These are phyloP conservation scores for Herpetomonas samuelpessoai DNA, from an alignment of 208 protist genomes.

Conservation along the genomic window DNA sequence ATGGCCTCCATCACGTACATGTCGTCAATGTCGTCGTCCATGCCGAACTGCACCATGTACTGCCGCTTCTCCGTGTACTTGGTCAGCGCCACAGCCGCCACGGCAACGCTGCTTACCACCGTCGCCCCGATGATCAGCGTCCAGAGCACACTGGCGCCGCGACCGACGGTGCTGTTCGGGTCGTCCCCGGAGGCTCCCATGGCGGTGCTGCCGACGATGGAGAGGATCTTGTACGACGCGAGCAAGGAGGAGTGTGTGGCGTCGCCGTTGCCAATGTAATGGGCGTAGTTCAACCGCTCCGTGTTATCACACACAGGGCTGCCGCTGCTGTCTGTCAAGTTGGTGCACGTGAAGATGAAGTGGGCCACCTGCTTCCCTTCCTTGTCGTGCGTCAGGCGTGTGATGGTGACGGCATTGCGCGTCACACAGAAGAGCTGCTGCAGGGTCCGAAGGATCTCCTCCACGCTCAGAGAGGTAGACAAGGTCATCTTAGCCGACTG, in stretches of 20 bases:
- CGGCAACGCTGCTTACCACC: constrained; percentile 19
- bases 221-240: constrained; percentile 15
- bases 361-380: constrained; percentile 36
- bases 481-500: constrained; percentile 44
- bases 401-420: constrained; percentile 26
- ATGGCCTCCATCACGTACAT: constrained; percentile 47
- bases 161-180: constrained; percentile 4
- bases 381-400: constrained; percentile 25
- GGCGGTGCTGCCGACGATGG: constrained; percentile 22
- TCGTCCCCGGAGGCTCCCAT: constrained; percentile 42
- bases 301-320: constrained; percentile 29
- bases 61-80: constrained; percentile 73
- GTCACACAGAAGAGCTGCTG: constrained; percentile 54
- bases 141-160: constrained; percentile 6
- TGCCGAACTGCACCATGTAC: constrained; percentile 74
- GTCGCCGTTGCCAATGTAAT: constrained; percentile 21
- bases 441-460: constrained; percentile 22
- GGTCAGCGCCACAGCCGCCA: constrained; percentile 45
- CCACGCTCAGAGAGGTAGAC: constrained; percentile 13
- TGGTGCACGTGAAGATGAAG: constrained; percentile 58
- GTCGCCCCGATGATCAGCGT: constrained; percentile 29
- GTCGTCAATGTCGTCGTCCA: constrained; percentile 78
- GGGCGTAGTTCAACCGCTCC: constrained; percentile 67
- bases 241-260: constrained; percentile 5
- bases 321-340: constrained; percentile 9